Base-by-base conservation (phyloP, 148 eudicot species). In the Polygonum aviculare region DNA sequence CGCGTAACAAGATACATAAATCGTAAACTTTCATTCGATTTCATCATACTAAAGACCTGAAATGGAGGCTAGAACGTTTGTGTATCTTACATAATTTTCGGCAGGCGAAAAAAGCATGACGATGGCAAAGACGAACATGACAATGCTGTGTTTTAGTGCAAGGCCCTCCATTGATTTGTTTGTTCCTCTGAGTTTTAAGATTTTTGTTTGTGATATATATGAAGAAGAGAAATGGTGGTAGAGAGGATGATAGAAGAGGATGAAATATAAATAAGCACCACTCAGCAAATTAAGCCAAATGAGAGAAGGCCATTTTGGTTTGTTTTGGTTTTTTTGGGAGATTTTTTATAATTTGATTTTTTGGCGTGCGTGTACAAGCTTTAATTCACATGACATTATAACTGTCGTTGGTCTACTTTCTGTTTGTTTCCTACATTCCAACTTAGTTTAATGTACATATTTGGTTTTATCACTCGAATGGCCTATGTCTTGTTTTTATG, bases 371-470 rank as follows among this genome's bases (percentile, higher is more conserved):
- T 67, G 44, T 35, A 67, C 38, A 67, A 67, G 21, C 12, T 21
- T 12, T n/a, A n/a, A 51, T 51, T 67, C 72, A 67, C 72, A 67
- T 67, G 72, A 67, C 41, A 67, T 67, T 67, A 67, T 26, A 26
- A 67, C 45, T 67, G 72, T 65, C 36, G 44, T 36, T 67, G 44
- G 44, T 67, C 19, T 67, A 67, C 19, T 67, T 67, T 67, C 45
- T 67, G 72, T 67, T 16, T 67, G 45, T 67, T 67, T 67, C 72
- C 72, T 67, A 67, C 41, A 36, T 67, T 67, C 72, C 45, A 67
- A 63, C 10, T 15, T 11, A 36, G 38, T 36, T 67, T 6, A 67
- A 14, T 67, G 44, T n/a, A 35, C 41, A 22, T 67, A 35, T 35
- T 67, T 36, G 31, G 72, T 67, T 67, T 62, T 62, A 12, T 62